Percentiles rank a stretch among this genome's conserved stretches.
phyloP scores from a whole-genome alignment of 306 rosid genomes.

The Pyrus pyrifolia region DNA sequence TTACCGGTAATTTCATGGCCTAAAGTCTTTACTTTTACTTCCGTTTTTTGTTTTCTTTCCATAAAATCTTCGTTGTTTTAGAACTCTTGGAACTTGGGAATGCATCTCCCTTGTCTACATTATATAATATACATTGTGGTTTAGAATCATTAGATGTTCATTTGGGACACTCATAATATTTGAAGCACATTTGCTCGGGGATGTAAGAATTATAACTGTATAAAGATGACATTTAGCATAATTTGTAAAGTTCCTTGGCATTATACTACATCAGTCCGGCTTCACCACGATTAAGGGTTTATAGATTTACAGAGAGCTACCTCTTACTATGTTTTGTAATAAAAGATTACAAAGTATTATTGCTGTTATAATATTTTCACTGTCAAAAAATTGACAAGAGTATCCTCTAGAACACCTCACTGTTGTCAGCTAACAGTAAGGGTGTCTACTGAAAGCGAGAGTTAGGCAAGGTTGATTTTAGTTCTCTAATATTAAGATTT shows the following conservation, averaged over 20 bases:
- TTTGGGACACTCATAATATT: neutral
- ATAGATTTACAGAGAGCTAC: neutral
- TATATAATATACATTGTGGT: neutral
- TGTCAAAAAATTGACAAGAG: neutral
- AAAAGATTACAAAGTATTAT: neutral
- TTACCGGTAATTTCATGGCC: conserved; percentile 55
- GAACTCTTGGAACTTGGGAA: neutral
- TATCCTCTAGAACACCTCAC: neutral
- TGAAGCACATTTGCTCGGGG: neutral
- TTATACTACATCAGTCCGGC: neutral
- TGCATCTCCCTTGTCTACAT: neutral
- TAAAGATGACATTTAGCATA: neutral
- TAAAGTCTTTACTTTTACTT: neutral
- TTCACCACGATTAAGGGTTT: neutral
- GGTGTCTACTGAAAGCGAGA: neutral
- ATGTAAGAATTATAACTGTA: neutral
- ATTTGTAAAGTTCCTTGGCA: neutral
- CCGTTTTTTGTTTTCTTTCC: neutral
- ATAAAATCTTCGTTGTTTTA: neutral
- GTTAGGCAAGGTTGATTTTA: neutral
- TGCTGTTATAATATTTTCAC: neutral
- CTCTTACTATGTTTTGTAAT: neutral
- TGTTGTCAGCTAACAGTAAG: neutral
- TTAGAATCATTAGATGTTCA: neutral
- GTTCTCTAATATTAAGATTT: neutral